Conservation (phyloP, 257 asterid species). For the Agastache rugosa region DNA sequence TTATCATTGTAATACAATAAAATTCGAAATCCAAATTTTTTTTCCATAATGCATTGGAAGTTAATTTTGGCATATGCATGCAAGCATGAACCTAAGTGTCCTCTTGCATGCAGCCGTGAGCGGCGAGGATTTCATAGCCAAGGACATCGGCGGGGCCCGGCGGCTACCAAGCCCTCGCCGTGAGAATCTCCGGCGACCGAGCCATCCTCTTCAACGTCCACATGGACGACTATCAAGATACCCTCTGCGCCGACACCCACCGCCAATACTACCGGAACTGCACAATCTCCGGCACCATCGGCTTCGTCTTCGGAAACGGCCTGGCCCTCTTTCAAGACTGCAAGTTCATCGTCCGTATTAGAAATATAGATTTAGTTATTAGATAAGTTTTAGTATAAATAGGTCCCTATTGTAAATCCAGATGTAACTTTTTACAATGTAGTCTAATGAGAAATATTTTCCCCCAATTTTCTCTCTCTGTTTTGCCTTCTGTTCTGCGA, state of each 20-base stretch:
- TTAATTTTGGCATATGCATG: too few species aligned
- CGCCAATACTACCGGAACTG: constrained; percentile 48
- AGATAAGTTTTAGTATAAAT: too few species aligned
- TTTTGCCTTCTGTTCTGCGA: too few species aligned
- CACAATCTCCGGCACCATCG: not conserved
- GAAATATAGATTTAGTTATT: too few species aligned
- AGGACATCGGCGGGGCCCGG: constrained; percentile 60
- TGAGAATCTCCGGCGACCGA: constrained; percentile 53
- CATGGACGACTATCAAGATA: constrained; percentile 65
- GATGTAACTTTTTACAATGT: too few species aligned
- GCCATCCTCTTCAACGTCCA: constrained; percentile 54
- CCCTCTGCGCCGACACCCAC: constrained; percentile 55
- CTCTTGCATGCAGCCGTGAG: constrained; percentile 35
- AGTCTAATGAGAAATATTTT: too few species aligned
- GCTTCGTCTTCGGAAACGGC: not conserved
- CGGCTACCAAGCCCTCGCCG: constrained; percentile 69
- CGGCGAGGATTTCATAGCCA: constrained; percentile 49
- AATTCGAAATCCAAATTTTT: too few species aligned
- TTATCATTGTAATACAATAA: too few species aligned
- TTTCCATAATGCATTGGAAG: too few species aligned
- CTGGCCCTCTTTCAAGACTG: not conserved
- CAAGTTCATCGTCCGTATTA: constrained; percentile 46
- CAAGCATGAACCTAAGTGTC: too few species aligned
- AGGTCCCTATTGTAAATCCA: too few species aligned
- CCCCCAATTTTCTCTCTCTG: too few species aligned